These are phyloP conservation scores for Geotrichum europaeum DNA, from an alignment of 1,139 yeast species.

Conservation along the genomic window DNA sequence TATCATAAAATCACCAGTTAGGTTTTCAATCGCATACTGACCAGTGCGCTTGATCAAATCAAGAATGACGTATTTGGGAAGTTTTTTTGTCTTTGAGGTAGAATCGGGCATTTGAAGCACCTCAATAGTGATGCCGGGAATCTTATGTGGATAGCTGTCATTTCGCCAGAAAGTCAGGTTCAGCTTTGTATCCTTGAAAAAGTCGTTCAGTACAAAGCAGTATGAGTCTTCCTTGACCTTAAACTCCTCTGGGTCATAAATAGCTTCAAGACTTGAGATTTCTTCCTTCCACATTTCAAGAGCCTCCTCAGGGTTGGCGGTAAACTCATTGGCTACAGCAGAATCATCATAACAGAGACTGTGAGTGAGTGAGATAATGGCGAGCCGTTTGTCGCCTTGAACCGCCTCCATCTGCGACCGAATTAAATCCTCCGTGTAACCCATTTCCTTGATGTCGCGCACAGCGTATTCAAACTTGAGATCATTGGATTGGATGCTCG, in stretches of 20 bases:
- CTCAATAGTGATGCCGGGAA: slow-evolving; percentile 33
- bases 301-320: slow-evolving; percentile 11
- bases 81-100: slow-evolving; percentile 34
- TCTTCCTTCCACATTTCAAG: slow-evolving; percentile 65
- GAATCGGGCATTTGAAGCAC: slow-evolving; percentile 7
- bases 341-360: slow-evolving; percentile 31
- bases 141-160: slow-evolving; percentile 27
- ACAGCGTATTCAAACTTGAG: slow-evolving; percentile 44
- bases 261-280: slow-evolving; percentile 57
- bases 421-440: slow-evolving; percentile 63
- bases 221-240: slow-evolving; percentile 14
- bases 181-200: slow-evolving; percentile 18
- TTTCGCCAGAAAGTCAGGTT: slow-evolving; percentile 19
- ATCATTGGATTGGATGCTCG: slow-evolving; percentile 36
- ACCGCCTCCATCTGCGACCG: slow-evolving; percentile 42
- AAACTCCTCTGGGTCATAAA: slow-evolving; percentile 38
- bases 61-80: slow-evolving; percentile 71
- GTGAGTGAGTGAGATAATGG: slow-evolving; percentile 43
- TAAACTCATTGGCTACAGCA: background rate
- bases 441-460: slow-evolving; percentile 56
- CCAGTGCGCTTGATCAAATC: slow-evolving; percentile 49
- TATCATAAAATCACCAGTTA: slow-evolving; percentile 65
- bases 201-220: slow-evolving; percentile 13
- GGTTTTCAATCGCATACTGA: slow-evolving; percentile 36
- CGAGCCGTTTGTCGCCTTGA: slow-evolving; percentile 44